Base-by-base conservation (phyloP, 2,329 filamentous ascomycete species). In the Lachnellula suecica region DNA sequence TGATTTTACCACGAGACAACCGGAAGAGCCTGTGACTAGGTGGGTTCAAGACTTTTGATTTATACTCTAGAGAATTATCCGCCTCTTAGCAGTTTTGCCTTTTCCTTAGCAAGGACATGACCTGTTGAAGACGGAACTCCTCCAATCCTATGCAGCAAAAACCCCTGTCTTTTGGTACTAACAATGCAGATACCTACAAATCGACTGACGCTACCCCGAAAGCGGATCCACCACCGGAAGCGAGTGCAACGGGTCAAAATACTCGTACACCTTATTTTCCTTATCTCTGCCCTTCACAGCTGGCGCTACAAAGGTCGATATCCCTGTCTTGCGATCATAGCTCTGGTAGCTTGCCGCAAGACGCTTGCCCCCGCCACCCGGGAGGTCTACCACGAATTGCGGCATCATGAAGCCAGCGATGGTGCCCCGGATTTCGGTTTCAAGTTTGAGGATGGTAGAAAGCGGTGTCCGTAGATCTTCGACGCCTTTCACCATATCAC, bases 381-480 rank as follows among this genome's bases (percentile, higher is more conserved):
- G 83, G 4, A 87, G 74, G 63, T 87, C 82, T 19, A 85, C 79
- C 4, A 86, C 77, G 59, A 85, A 86, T 17, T 77, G 72, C 0
- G 84, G 83, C 70, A 76, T 84, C 71, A 79, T 75, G 66, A 84
- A 86, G 1, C 83, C 83, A 0, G 81, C 82, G 41, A 85, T 79
- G 0, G 75, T 80, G 25, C 83, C 83, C 10, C 80, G 78, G 49
- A 87, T 73, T 38, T 79, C 64, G 20, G 75, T 71, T 64, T 87
- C 82, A 0, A 87, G 69, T 17, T 81, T 69, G 15, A 85, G 72
- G 43, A 83, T 83, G 2, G 77, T 81, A 40, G 74, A 72, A 10
- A 87, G 72, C 2, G 82, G 81, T 1, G 83, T 87, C 7, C 83
- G 79, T 20, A 85, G 71, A 60, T 87, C 82, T 68, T 87, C 83